A percentile compares a stretch with the other conserved stretches of the same genome.
Conservation (phyloP, 305 asterid genomes). For the Ilex paraguariensis region DNA sequence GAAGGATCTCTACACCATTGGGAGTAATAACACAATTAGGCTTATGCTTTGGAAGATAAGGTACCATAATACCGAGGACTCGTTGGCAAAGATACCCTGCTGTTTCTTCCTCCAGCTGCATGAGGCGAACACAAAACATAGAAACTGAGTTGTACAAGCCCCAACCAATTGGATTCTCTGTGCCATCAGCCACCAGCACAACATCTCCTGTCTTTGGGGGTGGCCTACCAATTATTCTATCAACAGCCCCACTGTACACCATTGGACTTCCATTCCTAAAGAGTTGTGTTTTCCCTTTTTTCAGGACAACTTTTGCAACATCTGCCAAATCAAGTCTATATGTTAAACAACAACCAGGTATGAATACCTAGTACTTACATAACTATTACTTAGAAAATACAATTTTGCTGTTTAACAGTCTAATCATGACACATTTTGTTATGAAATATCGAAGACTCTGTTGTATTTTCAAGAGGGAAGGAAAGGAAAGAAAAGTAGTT, state of each 20-base stretch:
- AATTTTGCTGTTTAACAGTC: background rate
- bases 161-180: slow-evolving; percentile 83
- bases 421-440: background rate
- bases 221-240: slow-evolving; percentile 81
- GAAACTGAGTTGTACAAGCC: slow-evolving; percentile 85
- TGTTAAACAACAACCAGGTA: background rate
- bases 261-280: slow-evolving; percentile 89
- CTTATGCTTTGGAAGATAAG: slow-evolving; percentile 4
- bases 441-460: background rate
- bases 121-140: slow-evolving; percentile 93
- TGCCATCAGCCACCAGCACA: slow-evolving; percentile 89
- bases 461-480: background rate
- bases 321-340: slow-evolving; percentile 33
- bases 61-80: slow-evolving; percentile 1
- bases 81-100: slow-evolving; percentile 27
- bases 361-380: background rate
- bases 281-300: slow-evolving; percentile 88
- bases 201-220: slow-evolving; percentile 87
- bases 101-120: slow-evolving; percentile 88
- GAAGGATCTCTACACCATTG: slow-evolving; percentile 63
- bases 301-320: slow-evolving; percentile 84
- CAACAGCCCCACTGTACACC: slow-evolving; percentile 98
- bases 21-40: slow-evolving; percentile 12
- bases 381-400: background rate
- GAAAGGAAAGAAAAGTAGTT: background rate